Conservation (phyloP, 371 early-diverging fungal species). For the Basidiobolus meristosporus region DNA sequence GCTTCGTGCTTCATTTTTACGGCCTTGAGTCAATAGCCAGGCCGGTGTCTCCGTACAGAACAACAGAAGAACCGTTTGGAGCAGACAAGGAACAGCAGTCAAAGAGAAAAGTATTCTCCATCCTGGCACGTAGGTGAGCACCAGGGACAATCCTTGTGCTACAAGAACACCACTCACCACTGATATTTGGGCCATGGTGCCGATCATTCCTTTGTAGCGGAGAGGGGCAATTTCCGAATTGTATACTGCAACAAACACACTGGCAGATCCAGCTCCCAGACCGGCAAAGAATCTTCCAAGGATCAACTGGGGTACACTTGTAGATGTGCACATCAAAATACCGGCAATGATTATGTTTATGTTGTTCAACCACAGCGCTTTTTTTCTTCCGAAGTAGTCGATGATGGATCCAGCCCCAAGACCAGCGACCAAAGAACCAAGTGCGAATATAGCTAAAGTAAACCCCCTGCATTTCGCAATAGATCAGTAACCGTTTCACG, state of each 20-base stretch:
- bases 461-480: slow-evolving; percentile 4
- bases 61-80: slow-evolving; percentile 49
- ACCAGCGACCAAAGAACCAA: slow-evolving; percentile 60
- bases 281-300: slow-evolving; percentile 72
- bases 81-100: slow-evolving; percentile 34
- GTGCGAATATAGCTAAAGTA: slow-evolving; percentile 38
- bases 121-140: slow-evolving; percentile 28
- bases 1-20: slow-evolving; percentile 30
- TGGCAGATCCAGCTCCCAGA: slow-evolving; percentile 58
- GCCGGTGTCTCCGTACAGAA: slow-evolving; percentile 60
- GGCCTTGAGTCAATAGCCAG: slow-evolving; percentile 34
- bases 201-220: slow-evolving; percentile 43
- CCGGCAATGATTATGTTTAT: slow-evolving; percentile 39
- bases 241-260: slow-evolving; percentile 60
- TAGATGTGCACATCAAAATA: slow-evolving; percentile 29
- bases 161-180: slow-evolving; percentile 55
- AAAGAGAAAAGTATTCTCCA: slow-evolving; percentile 45
- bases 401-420: slow-evolving; percentile 29
- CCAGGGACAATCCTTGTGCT: slow-evolving; percentile 33
- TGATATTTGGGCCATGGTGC: slow-evolving; percentile 55
- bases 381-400: slow-evolving; percentile 41
- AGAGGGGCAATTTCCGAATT: slow-evolving; percentile 66
- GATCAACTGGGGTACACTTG: slow-evolving; percentile 35
- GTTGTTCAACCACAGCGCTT: slow-evolving; percentile 39
- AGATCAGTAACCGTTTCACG: too few relatives aligned